Conservation (phyloP, 1,284 basidiomycete genomes). For the Pascua sp. region DNA sequence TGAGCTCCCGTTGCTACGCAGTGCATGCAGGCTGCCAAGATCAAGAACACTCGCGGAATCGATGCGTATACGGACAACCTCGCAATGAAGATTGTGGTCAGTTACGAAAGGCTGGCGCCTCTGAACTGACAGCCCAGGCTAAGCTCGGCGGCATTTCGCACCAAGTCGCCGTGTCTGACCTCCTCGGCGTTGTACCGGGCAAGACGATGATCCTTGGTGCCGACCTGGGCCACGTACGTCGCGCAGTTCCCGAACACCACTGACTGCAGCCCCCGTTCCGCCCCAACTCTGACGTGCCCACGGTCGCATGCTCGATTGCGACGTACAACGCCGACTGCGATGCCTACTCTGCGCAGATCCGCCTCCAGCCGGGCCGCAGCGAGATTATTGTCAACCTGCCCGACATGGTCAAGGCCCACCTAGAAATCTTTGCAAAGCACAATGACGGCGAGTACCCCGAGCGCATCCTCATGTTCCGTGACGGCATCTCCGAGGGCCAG, state of each 20-base stretch:
- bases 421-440: conserved; percentile 35
- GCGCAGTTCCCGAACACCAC: background rate
- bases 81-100: conserved; percentile 39
- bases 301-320: conserved; percentile 52
- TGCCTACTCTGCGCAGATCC: conserved; percentile 48
- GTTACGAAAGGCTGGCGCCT: no score
- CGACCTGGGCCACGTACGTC: conserved; percentile 41
- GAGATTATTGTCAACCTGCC: conserved; percentile 40
- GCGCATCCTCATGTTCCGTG: conserved; percentile 50
- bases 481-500: conserved; percentile 53
- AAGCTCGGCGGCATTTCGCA: conserved; percentile 53
- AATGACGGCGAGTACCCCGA: conserved; percentile 42
- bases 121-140: conserved; percentile 28
- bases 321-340: conserved; percentile 44
- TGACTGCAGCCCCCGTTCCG: conserved; percentile 32
- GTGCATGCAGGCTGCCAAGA: conserved; percentile 48
- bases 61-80: conserved; percentile 51
- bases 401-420: conserved; percentile 37
- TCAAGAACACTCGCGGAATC: conserved; percentile 34
- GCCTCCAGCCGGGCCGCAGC: conserved; percentile 49
- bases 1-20: conserved; percentile 42
- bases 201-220: conserved; percentile 40
- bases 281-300: conserved; percentile 32
- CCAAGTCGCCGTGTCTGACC: conserved; percentile 35
- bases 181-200: conserved; percentile 36